Conservation (phyloP, 176 grass and related monocot species). For the bread wheat (Triticum aestivum) region IWGSC_CS_RefSeq_v2.1 NC_057812.1:93661434-93661933, state of each 20-base stretch:
- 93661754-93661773: background rate
- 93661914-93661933: background rate
- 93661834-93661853: background rate
- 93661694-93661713: background rate
- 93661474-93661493: background rate
- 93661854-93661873: background rate
- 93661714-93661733: background rate
- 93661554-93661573: background rate
- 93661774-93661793: background rate
- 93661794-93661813: background rate
- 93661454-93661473: background rate
- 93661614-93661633: background rate
- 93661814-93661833: background rate
- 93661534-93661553: background rate
- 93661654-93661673: background rate
- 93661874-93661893: no score
- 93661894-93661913: background rate
- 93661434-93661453: background rate
- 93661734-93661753: background rate
- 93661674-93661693: background rate
- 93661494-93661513: background rate
- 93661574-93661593: background rate
- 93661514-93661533: background rate
- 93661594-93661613: background rate
- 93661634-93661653: background rate